Evolutionary conservation across 768 basidiomycete genomes (phyloP).

Genomic region (Kwoniella dendrophila): DNA sequence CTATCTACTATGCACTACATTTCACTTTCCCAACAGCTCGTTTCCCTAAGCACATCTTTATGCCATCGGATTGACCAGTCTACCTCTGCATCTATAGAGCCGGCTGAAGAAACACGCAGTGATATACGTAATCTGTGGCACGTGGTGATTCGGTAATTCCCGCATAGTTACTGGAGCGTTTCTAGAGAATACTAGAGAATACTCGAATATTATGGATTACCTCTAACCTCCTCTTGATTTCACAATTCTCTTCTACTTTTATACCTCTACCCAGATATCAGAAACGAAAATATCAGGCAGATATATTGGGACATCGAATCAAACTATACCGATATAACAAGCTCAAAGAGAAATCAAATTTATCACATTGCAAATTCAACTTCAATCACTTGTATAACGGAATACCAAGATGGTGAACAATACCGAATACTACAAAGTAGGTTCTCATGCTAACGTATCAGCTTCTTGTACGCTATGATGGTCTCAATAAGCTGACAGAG

Average conservation of each 20-base stretch:
- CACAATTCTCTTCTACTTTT: background rate
- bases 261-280: too few relatives aligned
- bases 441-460: background rate
- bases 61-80: too few relatives aligned
- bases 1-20: too few relatives aligned
- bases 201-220: background rate
- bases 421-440: conserved; percentile 78
- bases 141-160: background rate
- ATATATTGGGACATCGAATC: background rate
- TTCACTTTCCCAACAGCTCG: too few relatives aligned
- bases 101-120: background rate
- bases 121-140: background rate
- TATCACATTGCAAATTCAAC: background rate
- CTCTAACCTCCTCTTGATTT: background rate
- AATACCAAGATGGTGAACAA: conserved; percentile 43
- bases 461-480: background rate
- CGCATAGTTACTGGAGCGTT: background rate
- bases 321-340: background rate
- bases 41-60: too few relatives aligned
- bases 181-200: conserved; percentile 3
- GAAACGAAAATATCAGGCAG: background rate
- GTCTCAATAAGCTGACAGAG: background rate
- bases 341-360: background rate
- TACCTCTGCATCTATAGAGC: too few relatives aligned
- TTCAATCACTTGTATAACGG: background rate